phyloP scores from a whole-genome alignment of 2,329 filamentous ascomycete species.

The Penicillium sp. region DNA sequence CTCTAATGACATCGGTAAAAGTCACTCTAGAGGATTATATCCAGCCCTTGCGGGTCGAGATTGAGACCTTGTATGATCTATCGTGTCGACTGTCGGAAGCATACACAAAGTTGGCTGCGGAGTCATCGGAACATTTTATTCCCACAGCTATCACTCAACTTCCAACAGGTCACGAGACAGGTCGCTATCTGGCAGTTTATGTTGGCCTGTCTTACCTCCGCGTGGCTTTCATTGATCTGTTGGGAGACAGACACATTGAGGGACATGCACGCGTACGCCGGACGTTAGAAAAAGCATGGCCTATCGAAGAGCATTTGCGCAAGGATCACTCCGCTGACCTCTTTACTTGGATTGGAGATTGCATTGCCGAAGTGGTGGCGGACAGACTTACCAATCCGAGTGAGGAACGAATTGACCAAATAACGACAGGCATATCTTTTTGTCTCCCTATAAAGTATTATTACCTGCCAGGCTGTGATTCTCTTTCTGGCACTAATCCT shows the following conservation, averaged over 20 bases:
- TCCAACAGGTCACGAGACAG: conserved; percentile 52
- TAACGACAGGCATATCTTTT: conserved; percentile 45
- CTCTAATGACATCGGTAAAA: not conserved
- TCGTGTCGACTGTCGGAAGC: conserved; percentile 39
- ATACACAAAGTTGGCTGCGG: conserved; percentile 39
- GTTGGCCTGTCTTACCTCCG: conserved; percentile 54
- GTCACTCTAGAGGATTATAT: conserved; percentile 28
- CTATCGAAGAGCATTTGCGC: conserved; percentile 72
- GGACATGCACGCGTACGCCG: conserved; percentile 55
- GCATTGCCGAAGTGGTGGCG: conserved; percentile 70
- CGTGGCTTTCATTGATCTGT: conserved; percentile 54
- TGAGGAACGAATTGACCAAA: conserved; percentile 31
- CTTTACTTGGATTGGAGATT: conserved; percentile 74
- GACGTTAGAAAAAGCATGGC: conserved; percentile 70
- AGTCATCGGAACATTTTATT: conserved; percentile 44
- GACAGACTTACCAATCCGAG: conserved; percentile 42
- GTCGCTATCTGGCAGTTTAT: conserved; percentile 55
- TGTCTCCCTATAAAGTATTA: conserved; percentile 46
- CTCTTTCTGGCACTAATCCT: conserved; percentile 6
- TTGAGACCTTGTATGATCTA: conserved; percentile 35
- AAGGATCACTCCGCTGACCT: conserved; percentile 68
- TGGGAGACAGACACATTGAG: conserved; percentile 38
- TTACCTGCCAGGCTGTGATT: not conserved
- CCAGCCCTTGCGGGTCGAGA: conserved; percentile 31
- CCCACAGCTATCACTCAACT: conserved; percentile 44